Evolutionary conservation across 306 rosid species (phyloP), one percentile per base, ranked within the genome.

Genomic region (Corylus heterophylla): DNA sequence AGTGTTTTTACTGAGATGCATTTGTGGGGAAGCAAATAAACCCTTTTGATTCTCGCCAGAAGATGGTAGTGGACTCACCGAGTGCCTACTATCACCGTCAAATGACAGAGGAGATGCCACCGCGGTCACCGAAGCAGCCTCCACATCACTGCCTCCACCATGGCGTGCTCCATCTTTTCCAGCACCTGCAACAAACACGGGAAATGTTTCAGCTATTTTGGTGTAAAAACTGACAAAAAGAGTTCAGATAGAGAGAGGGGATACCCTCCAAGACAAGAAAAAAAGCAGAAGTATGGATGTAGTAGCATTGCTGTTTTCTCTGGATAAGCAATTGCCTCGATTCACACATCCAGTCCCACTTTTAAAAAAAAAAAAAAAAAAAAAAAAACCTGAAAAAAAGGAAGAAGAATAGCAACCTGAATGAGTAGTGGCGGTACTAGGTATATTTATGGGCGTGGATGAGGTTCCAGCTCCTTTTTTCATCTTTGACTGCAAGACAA

Each of bases 401-500:
- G 16, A 74, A 8, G 69, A 85, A 66, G 84, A 61, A 25, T 39
- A 78, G 75, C 55, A 48, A 95, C 98, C 98, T 86, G 93, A 70
- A 67, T 77, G 83, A 52, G 83, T 27, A 50, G 86, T 69, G 63
- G 83, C 47, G 48, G 86, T 71, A 45, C 76, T 54, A 79, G 88
- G 73, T 20, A 83, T 29, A 83, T 67, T 85, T 54, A 87, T 35
- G 54, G 83, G 51, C 29, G 81, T 75, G 8, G 89, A 75, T 51
- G 90, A 72, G 13, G 49, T 76, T 79, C 92, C 97, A 71, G 88
- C 87, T 72, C 97, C 98, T 84, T 96, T 92, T 83, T 90, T 95
- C 79, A 89, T 51, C 86, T 90, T 95, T 71, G 97, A 87, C 98
- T 95, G 92, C 85, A 89, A 74, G 78, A 78, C 76, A 78, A 83